phyloP scores from a whole-genome alignment of 164 flowering plant genomes.

The Piper betle region DNA sequence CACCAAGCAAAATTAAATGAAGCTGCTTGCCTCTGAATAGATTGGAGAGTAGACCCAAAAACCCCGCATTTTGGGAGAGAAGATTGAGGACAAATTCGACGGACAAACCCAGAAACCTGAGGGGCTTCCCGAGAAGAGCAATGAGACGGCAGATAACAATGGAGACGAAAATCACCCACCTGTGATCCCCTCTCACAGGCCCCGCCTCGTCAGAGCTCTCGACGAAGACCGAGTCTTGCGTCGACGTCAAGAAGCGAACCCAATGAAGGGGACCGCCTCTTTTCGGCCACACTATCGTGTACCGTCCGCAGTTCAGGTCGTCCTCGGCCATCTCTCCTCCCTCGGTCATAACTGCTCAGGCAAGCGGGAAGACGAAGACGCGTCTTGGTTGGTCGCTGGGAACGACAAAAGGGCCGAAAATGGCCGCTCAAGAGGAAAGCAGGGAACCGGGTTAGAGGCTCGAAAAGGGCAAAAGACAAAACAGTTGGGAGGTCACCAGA shows the following conservation, averaged over 20 bases:
- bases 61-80: slow-evolving; percentile 36
- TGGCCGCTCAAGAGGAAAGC: neutral
- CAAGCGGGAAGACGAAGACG: neutral
- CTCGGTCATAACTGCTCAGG: neutral
- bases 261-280: slow-evolving; percentile 37
- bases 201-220: slow-evolving; percentile 15
- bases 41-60: slow-evolving; percentile 32
- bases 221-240: slow-evolving; percentile 21
- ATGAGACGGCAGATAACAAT: slow-evolving; percentile 39
- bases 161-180: slow-evolving; percentile 59
- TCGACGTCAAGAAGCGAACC: slow-evolving; percentile 15
- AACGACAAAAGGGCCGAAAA: neutral
- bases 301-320: slow-evolving; percentile 6
- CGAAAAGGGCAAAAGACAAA: neutral
- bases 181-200: slow-evolving; percentile 15
- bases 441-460: neutral
- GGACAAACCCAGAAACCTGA: slow-evolving; percentile 49
- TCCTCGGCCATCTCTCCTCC: neutral
- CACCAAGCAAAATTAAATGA: neutral
- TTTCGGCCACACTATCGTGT: slow-evolving; percentile 36
- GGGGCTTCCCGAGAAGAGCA: slow-evolving; percentile 35
- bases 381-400: neutral
- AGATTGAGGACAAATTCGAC: slow-evolving; percentile 62
- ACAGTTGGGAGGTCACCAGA: neutral
- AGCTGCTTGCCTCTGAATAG: slow-evolving; percentile 27